Evolutionary conservation across 106 monocot genomes (phyloP).

Genomic region (Apostasia shenzhenica): DNA sequence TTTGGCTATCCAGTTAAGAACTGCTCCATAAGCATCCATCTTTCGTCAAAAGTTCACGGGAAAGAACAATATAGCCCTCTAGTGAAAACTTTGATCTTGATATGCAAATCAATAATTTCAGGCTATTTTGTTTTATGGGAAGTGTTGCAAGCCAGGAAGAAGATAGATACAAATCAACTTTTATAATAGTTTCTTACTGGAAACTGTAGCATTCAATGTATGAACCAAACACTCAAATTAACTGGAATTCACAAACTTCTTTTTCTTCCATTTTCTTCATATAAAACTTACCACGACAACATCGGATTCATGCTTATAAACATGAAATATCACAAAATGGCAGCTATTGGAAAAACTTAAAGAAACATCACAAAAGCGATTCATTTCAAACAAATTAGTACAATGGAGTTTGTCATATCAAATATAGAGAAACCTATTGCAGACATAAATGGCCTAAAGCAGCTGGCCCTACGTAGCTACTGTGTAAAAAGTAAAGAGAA

Average conservation of each 20-base stretch:
- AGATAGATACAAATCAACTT: too few relatives aligned
- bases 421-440: background rate
- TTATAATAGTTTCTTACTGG: too few relatives aligned
- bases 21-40: background rate
- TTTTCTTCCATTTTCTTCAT: background rate
- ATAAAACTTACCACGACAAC: background rate
- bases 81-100: background rate
- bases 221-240: background rate
- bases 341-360: too few relatives aligned
- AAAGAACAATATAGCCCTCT: constrained; percentile 1
- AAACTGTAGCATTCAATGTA: too few relatives aligned
- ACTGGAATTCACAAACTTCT: background rate
- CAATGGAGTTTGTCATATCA: background rate
- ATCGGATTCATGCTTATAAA: too few relatives aligned
- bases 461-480: background rate
- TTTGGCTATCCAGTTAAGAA: background rate
- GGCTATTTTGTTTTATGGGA: too few relatives aligned
- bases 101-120: too few relatives aligned
- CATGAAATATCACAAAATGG: too few relatives aligned
- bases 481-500: constrained; percentile 3
- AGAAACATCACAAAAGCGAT: too few relatives aligned
- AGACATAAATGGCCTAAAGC: background rate
- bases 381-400: too few relatives aligned
- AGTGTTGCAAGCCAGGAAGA: too few relatives aligned
- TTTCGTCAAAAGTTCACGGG: constrained; percentile 3